Conservation (phyloP, 2,329 filamentous ascomycete species). For the Aureobasidium sp. region DNA sequence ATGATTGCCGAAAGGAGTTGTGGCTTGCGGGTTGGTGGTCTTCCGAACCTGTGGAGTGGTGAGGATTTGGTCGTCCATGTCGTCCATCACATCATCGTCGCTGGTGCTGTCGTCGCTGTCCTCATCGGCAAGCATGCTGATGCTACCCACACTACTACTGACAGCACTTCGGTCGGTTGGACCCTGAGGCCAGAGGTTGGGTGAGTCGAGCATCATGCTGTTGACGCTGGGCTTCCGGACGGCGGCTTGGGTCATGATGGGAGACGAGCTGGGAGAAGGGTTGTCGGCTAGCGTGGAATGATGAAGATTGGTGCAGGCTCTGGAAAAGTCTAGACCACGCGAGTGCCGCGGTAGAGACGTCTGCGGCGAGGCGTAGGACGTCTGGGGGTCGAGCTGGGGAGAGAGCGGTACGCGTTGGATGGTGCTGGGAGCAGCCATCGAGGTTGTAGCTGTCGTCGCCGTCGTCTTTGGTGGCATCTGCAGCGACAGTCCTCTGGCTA, state of each 20-base stretch:
- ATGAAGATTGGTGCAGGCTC: slow-evolving; percentile 88
- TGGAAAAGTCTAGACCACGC: slow-evolving; percentile 84
- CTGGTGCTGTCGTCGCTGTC: slow-evolving; percentile 66
- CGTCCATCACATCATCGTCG: slow-evolving; percentile 49
- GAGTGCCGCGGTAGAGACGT: slow-evolving; percentile 85
- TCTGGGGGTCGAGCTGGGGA: slow-evolving; percentile 76
- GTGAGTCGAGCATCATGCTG: slow-evolving; percentile 52
- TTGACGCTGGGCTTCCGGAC: slow-evolving; percentile 40
- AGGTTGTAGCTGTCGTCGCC: slow-evolving; percentile 24
- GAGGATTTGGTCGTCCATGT: slow-evolving; percentile 62
- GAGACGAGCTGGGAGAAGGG: slow-evolving; percentile 84
- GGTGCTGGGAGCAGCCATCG: slow-evolving; percentile 38
- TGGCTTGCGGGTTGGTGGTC: slow-evolving; percentile 42
- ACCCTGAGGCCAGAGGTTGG: slow-evolving; percentile 40
- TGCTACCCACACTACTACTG: slow-evolving; percentile 75
- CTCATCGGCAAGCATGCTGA: slow-evolving; percentile 54
- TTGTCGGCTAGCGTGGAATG: slow-evolving; percentile 89
- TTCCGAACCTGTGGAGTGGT: slow-evolving; percentile 74
- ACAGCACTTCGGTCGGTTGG: slow-evolving; percentile 60
- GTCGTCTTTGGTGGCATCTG: slow-evolving; percentile 57
- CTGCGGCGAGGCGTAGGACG: slow-evolving; percentile 78
- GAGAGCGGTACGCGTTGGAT: slow-evolving; percentile 64
- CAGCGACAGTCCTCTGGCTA: slow-evolving; percentile 59
- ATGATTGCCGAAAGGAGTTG: slow-evolving; percentile 34
- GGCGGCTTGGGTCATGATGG: slow-evolving; percentile 64